These are phyloP conservation scores for Vitis rotundifolia DNA, from an alignment of 164 flowering plant genomes.

Conservation along the genomic window DNA sequence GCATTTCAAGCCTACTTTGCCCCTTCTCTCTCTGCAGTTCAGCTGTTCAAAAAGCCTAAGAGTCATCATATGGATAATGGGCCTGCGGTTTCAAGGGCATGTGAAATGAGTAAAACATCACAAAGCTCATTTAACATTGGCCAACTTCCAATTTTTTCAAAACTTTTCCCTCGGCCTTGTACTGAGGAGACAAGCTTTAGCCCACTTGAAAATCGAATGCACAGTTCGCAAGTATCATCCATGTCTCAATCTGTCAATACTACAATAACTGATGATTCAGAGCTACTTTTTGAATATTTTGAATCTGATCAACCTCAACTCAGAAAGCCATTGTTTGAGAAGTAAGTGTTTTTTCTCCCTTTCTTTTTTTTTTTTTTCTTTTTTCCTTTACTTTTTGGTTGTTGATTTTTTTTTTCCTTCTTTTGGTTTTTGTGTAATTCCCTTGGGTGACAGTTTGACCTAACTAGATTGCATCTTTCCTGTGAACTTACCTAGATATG, in stretches of 20 bases:
- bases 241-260: constrained; percentile 20
- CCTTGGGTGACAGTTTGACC: too few species aligned
- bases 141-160: constrained; percentile 23
- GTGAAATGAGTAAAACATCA: constrained; percentile 8
- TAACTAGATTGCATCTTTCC: too few species aligned
- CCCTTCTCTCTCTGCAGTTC: constrained; percentile 77
- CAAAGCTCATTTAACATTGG: constrained; percentile 17
- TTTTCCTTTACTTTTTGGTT: not conserved
- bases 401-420: not conserved
- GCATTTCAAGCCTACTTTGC: constrained; percentile 64
- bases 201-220: constrained; percentile 2
- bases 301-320: constrained; percentile 64
- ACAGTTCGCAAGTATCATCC: constrained; percentile 18
- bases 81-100: constrained; percentile 16
- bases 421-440: not conserved
- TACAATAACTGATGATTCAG: constrained; percentile 26
- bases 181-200: constrained; percentile 10
- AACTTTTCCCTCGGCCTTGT: constrained; percentile 38
- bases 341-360: constrained; percentile 33
- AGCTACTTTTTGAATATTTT: constrained; percentile 74
- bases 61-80: constrained; percentile 10
- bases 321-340: constrained; percentile 64
- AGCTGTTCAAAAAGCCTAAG: constrained; percentile 49
- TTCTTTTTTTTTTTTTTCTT: not conserved
- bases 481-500: too few species aligned